Evolutionary conservation across 192 early-diverging fungal genomes (phyloP).

Genomic region (Backusella luteola): DNA sequence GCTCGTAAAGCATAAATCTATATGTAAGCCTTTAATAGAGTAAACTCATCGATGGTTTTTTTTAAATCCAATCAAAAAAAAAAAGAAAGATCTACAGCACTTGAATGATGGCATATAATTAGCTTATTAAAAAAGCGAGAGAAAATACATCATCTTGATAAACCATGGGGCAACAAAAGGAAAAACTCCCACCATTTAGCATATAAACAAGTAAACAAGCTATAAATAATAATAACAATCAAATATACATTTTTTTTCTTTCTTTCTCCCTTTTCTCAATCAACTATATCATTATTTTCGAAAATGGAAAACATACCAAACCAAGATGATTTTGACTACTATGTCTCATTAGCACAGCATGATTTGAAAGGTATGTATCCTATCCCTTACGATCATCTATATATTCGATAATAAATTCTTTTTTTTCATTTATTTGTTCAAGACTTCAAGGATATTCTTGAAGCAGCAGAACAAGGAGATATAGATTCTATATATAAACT

Average conservation of each 20-base stretch:
- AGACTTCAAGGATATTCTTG: neutral
- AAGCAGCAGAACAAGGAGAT: neutral
- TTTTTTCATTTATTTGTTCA: neutral
- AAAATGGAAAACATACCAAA: neutral
- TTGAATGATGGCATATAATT: neutral
- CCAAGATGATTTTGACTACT: neutral
- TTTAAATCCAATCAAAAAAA: too few species aligned
- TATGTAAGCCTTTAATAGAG: too few species aligned
- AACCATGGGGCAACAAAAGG: neutral
- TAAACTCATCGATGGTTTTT: too few species aligned
- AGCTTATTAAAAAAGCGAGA: neutral
- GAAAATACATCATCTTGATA: neutral
- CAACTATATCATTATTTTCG: neutral
- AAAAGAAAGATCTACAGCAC: neutral
- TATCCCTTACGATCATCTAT: neutral
- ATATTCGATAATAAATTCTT: neutral
- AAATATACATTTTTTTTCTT: neutral
- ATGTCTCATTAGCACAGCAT: neutral
- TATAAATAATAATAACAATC: neutral
- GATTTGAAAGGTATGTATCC: neutral
- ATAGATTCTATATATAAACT: neutral
- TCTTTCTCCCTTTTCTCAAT: neutral
- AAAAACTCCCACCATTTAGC: neutral
- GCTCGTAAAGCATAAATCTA: too few species aligned
- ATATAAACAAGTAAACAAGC: neutral